Conservation (phyloP, 2,329 filamentous ascomycete genomes). For the Chrysoporthe cubensis region DNA sequence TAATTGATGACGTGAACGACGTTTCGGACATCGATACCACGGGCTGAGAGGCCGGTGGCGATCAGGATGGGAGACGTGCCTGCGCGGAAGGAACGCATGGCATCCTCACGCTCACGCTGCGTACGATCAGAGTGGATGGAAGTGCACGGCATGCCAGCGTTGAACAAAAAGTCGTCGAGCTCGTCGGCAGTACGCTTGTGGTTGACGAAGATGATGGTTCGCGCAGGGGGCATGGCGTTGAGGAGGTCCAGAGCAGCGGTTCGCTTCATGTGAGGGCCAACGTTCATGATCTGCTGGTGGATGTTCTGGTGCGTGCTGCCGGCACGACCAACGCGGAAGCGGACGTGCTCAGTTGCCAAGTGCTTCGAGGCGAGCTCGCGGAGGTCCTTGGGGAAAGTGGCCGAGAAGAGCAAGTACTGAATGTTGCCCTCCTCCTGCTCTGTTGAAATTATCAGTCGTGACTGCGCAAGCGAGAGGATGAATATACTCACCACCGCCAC, state of each 20-base stretch:
- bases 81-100: slow-evolving; percentile 80
- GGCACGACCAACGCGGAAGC: slow-evolving; percentile 83
- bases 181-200: slow-evolving; percentile 77
- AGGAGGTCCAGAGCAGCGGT: slow-evolving; percentile 74
- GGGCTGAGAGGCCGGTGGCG: slow-evolving; percentile 83
- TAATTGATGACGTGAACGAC: slow-evolving; percentile 94
- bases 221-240: slow-evolving; percentile 67
- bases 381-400: slow-evolving; percentile 84
- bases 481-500: slow-evolving; percentile 72
- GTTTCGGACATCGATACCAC: slow-evolving; percentile 86
- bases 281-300: slow-evolving; percentile 72
- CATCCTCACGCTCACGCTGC: slow-evolving; percentile 89
- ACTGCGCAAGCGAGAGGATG: not conserved
- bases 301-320: slow-evolving; percentile 86
- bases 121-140: slow-evolving; percentile 89
- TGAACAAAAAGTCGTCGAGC: slow-evolving; percentile 86
- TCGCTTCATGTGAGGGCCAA: slow-evolving; percentile 69
- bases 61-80: slow-evolving; percentile 80
- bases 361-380: slow-evolving; percentile 78
- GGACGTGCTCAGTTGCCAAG: slow-evolving; percentile 73
- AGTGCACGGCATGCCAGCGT: slow-evolving; percentile 76
- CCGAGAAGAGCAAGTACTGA: slow-evolving; percentile 85
- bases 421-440: slow-evolving; percentile 72
- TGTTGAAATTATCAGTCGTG: slow-evolving; percentile 47
- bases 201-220: slow-evolving; percentile 92